Evolutionary conservation across 208 protist species (phyloP), one percentile per base, ranked within the genome.

Genomic region (Leishmania major): DNA sequence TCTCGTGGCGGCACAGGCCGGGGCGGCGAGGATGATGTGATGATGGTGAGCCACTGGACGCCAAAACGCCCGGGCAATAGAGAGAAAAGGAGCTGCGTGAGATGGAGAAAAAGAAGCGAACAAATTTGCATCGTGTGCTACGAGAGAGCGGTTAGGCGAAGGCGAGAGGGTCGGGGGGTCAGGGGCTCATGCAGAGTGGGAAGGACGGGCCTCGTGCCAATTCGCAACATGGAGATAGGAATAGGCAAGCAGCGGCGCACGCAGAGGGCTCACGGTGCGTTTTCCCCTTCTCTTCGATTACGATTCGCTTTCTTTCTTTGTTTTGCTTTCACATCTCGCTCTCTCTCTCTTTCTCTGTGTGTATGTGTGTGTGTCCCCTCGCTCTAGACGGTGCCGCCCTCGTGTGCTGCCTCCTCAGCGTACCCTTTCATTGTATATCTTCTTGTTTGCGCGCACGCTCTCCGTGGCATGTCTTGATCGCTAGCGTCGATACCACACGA

Each of bases 1-100:
- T n/a, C 49, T 92, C 40, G 35, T 92, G n/a, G 85, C 88, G 1
- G 78, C 85, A 17, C 91, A 92, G 47, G 40, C 79, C 19, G 82
- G 40, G 13, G 59, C 51, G 15, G 71, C 19, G 1, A 73, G 35
- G 22, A 92, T 92, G 89, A 15, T n/a, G 19, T 94, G 79, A 88
- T 94, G 79, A 88, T 75, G 47, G 15, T 2, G 71, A 40, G 13
- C n/a, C 31, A 47, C 43, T n/a, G 47, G 40, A 25, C n/a, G 6
- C 19, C 22, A 6, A 43, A 72, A 47, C 31, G 15, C 37, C 19
- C 35, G 40, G 40, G 40, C 37, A 31, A 49, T 5, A 31, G 47
- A 2, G 10, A 13, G 69, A 51, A 13, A 37, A 51, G 69, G 69
- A 51, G 69, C 6, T 8, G 8, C 11, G 69, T 2, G 69, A 51